Evolutionary conservation across 2,329 filamentous ascomycete genomes (phyloP).

Genomic region (Cryphonectria radicalis): DNA sequence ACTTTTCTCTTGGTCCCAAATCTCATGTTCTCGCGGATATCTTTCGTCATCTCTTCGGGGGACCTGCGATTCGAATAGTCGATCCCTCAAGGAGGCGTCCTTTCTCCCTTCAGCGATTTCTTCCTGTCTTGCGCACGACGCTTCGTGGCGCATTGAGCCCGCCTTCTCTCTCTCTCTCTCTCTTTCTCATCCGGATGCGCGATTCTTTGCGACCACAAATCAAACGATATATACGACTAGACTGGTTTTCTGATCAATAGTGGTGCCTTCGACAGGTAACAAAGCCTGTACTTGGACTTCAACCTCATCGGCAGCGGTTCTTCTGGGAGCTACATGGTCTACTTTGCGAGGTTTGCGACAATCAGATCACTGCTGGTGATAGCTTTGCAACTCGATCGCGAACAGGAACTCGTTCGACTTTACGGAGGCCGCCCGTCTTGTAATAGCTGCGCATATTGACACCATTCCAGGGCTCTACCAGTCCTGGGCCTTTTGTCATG

Average conservation of each 20-base stretch:
- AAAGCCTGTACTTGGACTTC: background rate
- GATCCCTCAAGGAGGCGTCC: background rate
- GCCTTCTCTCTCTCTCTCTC: no score
- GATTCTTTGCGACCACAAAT: background rate
- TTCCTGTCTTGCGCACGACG: background rate
- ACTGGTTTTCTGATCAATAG: background rate
- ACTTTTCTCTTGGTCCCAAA: background rate
- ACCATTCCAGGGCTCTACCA: background rate
- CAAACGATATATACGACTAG: background rate
- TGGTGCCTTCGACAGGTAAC: background rate
- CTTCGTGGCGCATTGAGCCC: background rate
- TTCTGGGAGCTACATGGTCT: background rate
- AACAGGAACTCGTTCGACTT: background rate
- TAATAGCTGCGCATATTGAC: background rate
- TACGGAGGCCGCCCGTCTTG: background rate
- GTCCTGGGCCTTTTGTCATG: conserved; percentile 16
- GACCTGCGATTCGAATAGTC: background rate
- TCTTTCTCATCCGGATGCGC: background rate
- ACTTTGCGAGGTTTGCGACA: background rate
- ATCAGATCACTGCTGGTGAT: background rate
- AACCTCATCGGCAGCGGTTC: background rate
- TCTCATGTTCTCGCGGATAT: background rate
- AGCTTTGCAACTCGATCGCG: background rate
- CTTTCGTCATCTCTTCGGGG: background rate
- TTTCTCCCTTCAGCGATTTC: background rate